Conservation (phyloP, 805 yeast species). For the Nakazawaea pomicola region DNA sequence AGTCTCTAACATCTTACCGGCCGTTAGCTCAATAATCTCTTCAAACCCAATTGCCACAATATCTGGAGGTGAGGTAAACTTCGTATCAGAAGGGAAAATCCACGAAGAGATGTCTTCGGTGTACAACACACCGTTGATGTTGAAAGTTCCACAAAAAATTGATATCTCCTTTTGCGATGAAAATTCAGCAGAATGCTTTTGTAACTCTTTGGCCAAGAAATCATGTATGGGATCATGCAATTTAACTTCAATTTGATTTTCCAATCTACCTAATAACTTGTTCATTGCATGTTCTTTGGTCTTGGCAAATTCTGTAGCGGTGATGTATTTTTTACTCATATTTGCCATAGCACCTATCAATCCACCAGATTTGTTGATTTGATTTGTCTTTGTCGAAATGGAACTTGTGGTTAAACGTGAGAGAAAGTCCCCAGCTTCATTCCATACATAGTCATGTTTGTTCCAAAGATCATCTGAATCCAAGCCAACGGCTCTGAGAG, state of each 20-base stretch:
- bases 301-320: slow-evolving; percentile 11
- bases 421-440: slow-evolving; percentile 36
- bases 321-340: slow-evolving; percentile 28
- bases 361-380: slow-evolving; percentile 34
- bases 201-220: slow-evolving; percentile 38
- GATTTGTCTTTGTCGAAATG: slow-evolving; percentile 31
- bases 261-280: slow-evolving; percentile 43
- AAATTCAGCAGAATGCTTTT: slow-evolving; percentile 34
- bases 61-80: slow-evolving; percentile 46
- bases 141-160: slow-evolving; percentile 47
- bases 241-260: slow-evolving; percentile 38
- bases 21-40: slow-evolving; percentile 80
- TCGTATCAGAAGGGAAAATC: slow-evolving; percentile 37
- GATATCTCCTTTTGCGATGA: slow-evolving; percentile 34
- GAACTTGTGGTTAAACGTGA: slow-evolving; percentile 35
- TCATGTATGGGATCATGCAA: slow-evolving; percentile 52
- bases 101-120: slow-evolving; percentile 38
- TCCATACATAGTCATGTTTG: slow-evolving; percentile 43
- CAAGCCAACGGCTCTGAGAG: slow-evolving; percentile 34
- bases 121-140: slow-evolving; percentile 45
- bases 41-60: slow-evolving; percentile 80
- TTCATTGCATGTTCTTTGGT: slow-evolving; percentile 36
- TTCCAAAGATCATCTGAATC: slow-evolving; percentile 25
- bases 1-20: slow-evolving; percentile 77
- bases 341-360: slow-evolving; percentile 38